Evolutionary conservation across 169 alveolate genomes (phyloP), one percentile per base, ranked within the genome.

Genomic region (Eimeria acervulina): DNA sequence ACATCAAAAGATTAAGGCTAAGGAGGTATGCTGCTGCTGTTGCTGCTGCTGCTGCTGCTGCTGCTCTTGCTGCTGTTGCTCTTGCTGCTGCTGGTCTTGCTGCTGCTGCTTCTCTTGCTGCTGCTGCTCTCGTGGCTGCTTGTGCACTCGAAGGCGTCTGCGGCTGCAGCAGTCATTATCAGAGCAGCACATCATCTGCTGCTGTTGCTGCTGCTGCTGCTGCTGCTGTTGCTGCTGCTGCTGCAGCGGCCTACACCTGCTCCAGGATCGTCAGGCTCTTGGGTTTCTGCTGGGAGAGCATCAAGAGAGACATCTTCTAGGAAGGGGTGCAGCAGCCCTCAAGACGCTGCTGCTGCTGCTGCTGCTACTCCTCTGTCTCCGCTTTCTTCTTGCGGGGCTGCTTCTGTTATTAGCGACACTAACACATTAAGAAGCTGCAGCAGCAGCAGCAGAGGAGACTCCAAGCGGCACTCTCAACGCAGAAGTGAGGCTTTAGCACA

Each of bases 371-470:
- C 76, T 23, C 19, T 26, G 76, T 66, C 76, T 66, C 76, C 76
- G 12, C 36, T 28, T 7, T 66, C 76, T 15, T 66, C 36, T 17
- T 66, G 76, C 19, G 28, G 76, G 40, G 76, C 76, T 5, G 76
- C 76, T 6, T 66, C 76, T 26, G 76, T 66, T 28, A 66, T 28
- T 23, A 72, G 84, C 47, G 42, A 28, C 52, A 36, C 47, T 15
- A 72, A 28, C 83, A 72, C 47, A 2, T 4, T 4, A 5, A 72
- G 44, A 13, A 72, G 52, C 83, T n/a, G 83, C 47, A 36, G 83
- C 83, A 72, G 83, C 83, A 72, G 83, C 83, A 72, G 83, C 83
- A 72, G 51, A 31, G 38, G 84, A 19, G 21, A 63, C 33, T 17
- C 2, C n/a, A 28, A 28, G 74, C 12, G 74, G n/a, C 13, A 8